Evolutionary conservation across 164 flowering plant genomes (phyloP).

Genomic region (Berberis thunbergii): DNA sequence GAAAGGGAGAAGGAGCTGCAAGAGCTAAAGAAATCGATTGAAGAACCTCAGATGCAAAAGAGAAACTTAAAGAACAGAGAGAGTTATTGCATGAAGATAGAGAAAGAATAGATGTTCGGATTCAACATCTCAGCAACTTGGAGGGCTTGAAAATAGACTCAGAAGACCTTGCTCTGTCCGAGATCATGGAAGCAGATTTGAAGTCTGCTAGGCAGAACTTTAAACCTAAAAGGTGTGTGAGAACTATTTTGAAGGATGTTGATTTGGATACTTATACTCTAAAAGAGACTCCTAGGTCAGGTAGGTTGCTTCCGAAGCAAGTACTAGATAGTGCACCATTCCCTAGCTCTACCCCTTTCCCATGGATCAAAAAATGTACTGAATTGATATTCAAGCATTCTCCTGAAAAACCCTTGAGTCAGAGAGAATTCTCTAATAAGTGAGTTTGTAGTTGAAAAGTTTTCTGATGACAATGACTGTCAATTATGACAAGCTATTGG

Average conservation of each 20-base stretch:
- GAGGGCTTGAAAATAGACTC: conserved; percentile 43
- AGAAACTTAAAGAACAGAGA: conserved; percentile 72
- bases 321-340: conserved; percentile 23
- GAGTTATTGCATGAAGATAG: conserved; percentile 72
- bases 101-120: conserved; percentile 47
- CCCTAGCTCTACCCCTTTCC: conserved; percentile 38
- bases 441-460: conserved; percentile 17
- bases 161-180: conserved; percentile 33
- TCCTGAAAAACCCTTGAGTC: conserved; percentile 21
- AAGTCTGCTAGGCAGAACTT: conserved; percentile 15
- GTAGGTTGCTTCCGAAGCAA: conserved; percentile 16
- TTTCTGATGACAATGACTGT: conserved; percentile 6
- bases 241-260: conserved; percentile 9
- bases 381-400: conserved; percentile 44
- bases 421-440: conserved; percentile 10
- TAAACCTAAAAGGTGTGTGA: conserved; percentile 17
- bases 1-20: conserved; percentile 70
- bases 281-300: conserved; percentile 9
- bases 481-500: conserved; percentile 1
- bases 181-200: conserved; percentile 22
- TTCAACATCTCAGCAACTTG: conserved; percentile 47
- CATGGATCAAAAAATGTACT: conserved; percentile 71
- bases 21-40: conserved; percentile 55
- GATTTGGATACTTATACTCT: conserved; percentile 10
- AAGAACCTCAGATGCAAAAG: conserved; percentile 75